A percentile compares a stretch with the other conserved stretches of the same genome.
phyloP scores from a whole-genome alignment of 2,329 filamentous ascomycete species.

The Aspergillus awamori region DNA sequence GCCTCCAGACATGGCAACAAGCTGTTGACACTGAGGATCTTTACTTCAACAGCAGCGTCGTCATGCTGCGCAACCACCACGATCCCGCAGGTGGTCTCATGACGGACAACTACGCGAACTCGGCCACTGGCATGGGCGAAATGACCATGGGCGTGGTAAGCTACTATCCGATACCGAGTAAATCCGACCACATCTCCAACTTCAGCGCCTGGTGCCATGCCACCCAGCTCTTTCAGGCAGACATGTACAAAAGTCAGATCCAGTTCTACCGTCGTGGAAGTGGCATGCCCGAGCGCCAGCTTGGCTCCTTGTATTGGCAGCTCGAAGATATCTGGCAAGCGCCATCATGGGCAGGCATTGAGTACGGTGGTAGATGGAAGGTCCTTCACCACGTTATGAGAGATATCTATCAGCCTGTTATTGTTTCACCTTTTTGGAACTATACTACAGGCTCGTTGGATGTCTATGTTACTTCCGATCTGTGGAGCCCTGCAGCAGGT shows the following conservation, averaged over 20 bases:
- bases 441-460: slow-evolving; percentile 53
- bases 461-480: slow-evolving; percentile 60
- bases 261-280: slow-evolving; percentile 64
- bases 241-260: slow-evolving; percentile 64
- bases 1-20: slow-evolving; percentile 60
- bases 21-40: slow-evolving; percentile 56
- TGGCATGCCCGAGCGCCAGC: slow-evolving; percentile 59
- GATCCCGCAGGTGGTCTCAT: slow-evolving; percentile 55
- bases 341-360: slow-evolving; percentile 65
- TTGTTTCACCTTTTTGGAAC: slow-evolving; percentile 62
- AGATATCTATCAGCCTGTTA: slow-evolving; percentile 61
- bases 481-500: slow-evolving; percentile 56
- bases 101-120: slow-evolving; percentile 48
- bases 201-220: slow-evolving; percentile 65
- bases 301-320: slow-evolving; percentile 67
- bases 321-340: slow-evolving; percentile 68
- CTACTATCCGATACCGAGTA: slow-evolving; percentile 62
- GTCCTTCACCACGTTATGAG: slow-evolving; percentile 61
- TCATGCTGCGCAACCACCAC: slow-evolving; percentile 63
- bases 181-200: slow-evolving; percentile 57
- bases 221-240: slow-evolving; percentile 67
- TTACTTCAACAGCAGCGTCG: slow-evolving; percentile 59
- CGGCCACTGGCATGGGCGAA: slow-evolving; percentile 49
- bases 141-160: slow-evolving; percentile 60
- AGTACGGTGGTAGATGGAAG: slow-evolving; percentile 67